phyloP scores from a whole-genome alignment of 2,329 filamentous ascomycete genomes.

The Blastomyces parvus region DNA sequence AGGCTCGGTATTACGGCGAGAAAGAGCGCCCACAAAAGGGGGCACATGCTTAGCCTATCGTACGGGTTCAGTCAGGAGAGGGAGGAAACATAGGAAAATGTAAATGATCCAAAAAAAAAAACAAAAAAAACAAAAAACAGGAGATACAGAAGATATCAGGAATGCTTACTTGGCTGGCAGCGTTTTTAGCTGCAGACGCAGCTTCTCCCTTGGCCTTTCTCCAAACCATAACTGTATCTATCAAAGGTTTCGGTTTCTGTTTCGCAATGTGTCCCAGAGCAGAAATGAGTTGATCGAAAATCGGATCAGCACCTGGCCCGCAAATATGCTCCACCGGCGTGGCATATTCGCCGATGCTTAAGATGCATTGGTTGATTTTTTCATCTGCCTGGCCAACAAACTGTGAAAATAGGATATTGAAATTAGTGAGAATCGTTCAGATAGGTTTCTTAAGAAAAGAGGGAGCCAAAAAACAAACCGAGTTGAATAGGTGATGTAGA shows the following conservation, averaged over 20 bases:
- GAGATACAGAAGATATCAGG: too few species aligned
- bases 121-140: too few species aligned
- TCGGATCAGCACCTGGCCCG: constrained; percentile 74
- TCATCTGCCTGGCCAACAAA: constrained; percentile 97
- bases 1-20: constrained; percentile 68
- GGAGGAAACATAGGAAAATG: not conserved
- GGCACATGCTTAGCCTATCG: constrained; percentile 25
- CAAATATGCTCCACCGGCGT: constrained; percentile 82
- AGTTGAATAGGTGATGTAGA: constrained; percentile 89
- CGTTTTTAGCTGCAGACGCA: constrained; percentile 56
- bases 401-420: constrained; percentile 31
- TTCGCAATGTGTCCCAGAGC: constrained; percentile 91
- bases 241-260: constrained; percentile 85
- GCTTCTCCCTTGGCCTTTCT: constrained; percentile 90
- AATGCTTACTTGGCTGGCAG: constrained; percentile 19
- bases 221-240: constrained; percentile 98
- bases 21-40: constrained; percentile 40
- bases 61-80: constrained; percentile 4
- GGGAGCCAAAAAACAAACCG: constrained; percentile 45
- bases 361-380: constrained; percentile 83
- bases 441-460: not conserved
- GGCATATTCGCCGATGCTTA: constrained; percentile 67
- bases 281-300: constrained; percentile 87
- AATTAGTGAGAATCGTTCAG: constrained; percentile 24
- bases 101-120: constrained; percentile 13